phyloP scores from a whole-genome alignment of 1,139 yeast genomes.

The Pichia sp. region DNA sequence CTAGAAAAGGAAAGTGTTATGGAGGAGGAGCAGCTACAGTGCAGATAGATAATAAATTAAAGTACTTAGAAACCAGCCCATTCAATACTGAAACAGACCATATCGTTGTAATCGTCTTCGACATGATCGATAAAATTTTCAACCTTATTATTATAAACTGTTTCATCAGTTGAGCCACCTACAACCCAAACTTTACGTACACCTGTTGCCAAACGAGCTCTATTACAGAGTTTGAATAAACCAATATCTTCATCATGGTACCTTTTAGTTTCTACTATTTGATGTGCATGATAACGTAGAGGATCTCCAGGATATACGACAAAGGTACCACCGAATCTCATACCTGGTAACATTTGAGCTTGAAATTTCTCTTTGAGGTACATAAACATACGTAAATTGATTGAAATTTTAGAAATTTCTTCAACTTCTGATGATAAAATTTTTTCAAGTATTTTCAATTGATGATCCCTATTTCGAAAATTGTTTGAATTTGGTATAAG shows the following conservation, averaged over 20 bases:
- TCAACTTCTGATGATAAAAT: slow-evolving; percentile 4
- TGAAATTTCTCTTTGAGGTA: slow-evolving; percentile 37
- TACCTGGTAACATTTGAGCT: slow-evolving; percentile 69
- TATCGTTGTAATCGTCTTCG: slow-evolving; percentile 11
- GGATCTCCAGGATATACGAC: slow-evolving; percentile 96
- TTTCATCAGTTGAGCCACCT: slow-evolving; percentile 12
- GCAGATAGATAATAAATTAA: too few species aligned
- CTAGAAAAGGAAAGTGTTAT: too few species aligned
- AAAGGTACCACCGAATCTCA: slow-evolving; percentile 84
- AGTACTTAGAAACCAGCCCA: slow-evolving; percentile 68
- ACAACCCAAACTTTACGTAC: slow-evolving; percentile 84
- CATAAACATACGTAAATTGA: slow-evolving; percentile 30
- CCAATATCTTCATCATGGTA: slow-evolving; percentile 45
- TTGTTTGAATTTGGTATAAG: too few species aligned
- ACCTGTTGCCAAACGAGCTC: slow-evolving; percentile 87
- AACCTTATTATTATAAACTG: neutral
- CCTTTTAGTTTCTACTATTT: slow-evolving; percentile 53
- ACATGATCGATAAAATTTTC: neutral
- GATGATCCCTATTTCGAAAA: too few species aligned
- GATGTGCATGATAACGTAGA: slow-evolving; percentile 79
- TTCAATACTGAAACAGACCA: slow-evolving; percentile 53
- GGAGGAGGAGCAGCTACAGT: too few species aligned
- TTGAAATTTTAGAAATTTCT: slow-evolving; percentile 17
- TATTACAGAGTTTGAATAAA: slow-evolving; percentile 55
- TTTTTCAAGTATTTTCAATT: too few species aligned